Evolutionary conservation across 257 asterid species (phyloP).

Genomic region (Linaria vulgaris): DNA sequence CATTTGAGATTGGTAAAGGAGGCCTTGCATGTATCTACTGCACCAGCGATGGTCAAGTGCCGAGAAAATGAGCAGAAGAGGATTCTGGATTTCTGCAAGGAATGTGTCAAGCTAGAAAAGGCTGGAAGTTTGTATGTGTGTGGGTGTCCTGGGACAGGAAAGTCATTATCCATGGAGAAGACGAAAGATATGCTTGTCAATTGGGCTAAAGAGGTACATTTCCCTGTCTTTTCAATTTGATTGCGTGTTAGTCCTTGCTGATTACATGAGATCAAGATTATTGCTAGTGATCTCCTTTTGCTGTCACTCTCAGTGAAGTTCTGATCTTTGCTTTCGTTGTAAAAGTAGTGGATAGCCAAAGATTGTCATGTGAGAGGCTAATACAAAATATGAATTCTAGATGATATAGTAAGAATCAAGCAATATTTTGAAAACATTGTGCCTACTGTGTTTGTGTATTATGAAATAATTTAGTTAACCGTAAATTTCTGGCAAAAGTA

Average conservation of each 20-base stretch:
- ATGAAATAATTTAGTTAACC: neutral
- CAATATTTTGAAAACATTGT: neutral
- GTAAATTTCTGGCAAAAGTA: too few species aligned
- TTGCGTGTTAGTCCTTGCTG: neutral
- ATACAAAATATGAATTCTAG: conserved; percentile 6
- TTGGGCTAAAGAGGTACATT: conserved; percentile 80
- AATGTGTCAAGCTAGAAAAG: conserved; percentile 57
- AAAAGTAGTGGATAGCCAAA: neutral
- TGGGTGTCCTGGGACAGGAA: conserved; percentile 99
- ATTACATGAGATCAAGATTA: neutral
- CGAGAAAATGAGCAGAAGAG: conserved; percentile 73
- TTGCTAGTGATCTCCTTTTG: too few species aligned
- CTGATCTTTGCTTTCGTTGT: neutral
- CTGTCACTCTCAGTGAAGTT: neutral
- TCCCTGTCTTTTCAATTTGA: conserved; percentile 4
- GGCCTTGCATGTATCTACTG: conserved; percentile 79
- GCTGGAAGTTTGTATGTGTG: conserved; percentile 85
- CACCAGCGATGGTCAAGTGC: conserved; percentile 57
- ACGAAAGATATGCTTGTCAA: conserved; percentile 49
- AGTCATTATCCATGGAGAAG: conserved; percentile 76
- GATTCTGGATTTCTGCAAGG: conserved; percentile 77
- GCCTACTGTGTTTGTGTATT: neutral
- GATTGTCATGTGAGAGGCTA: conserved; percentile 6
- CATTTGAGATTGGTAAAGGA: conserved; percentile 74
- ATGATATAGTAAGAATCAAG: conserved; percentile 4